A percentile compares a stretch with the other conserved stretches of the same genome.
Conservation (phyloP, 257 asterid genomes). For the Oldenlandia corymbosa region DNA sequence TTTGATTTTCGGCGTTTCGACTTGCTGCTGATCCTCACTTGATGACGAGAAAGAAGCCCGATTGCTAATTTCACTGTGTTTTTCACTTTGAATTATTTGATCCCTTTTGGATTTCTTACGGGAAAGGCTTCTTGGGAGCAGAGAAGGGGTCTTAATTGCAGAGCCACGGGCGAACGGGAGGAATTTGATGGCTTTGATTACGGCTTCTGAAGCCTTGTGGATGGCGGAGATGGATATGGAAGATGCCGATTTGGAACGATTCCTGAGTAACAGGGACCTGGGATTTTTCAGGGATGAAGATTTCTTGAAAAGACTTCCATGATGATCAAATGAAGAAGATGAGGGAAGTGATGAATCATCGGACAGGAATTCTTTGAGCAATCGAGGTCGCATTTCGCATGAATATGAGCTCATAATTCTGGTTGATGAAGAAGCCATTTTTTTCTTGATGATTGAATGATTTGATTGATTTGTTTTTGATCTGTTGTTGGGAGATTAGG, state of each 20-base stretch:
- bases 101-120: conserved; percentile 27
- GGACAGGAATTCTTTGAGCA: conserved; percentile 67
- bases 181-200: conserved; percentile 42
- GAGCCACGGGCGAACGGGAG: conserved; percentile 45
- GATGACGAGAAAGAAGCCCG: not conserved
- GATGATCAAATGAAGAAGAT: conserved; percentile 22
- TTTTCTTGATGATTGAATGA: no score
- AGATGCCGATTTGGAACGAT: conserved; percentile 51
- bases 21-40: not conserved
- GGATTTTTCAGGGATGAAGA: conserved; percentile 23
- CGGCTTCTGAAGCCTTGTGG: conserved; percentile 30
- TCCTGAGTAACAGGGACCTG: conserved; percentile 33
- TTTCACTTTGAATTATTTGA: not conserved
- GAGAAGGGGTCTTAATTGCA: conserved; percentile 33
- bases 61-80: not conserved
- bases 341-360: conserved; percentile 31
- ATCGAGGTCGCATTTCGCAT: conserved; percentile 36
- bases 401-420: conserved; percentile 14
- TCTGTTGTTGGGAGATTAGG: no score
- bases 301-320: conserved; percentile 19
- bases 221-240: conserved; percentile 52
- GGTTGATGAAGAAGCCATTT: conserved; percentile 26
- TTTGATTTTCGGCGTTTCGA: conserved; percentile 47
- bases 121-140: conserved; percentile 30
- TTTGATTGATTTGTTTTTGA: no score